Evolutionary conservation across 2,329 filamentous ascomycete species (phyloP), one percentile per base, ranked within the genome.

Genomic region (Ilyonectria sp.): DNA sequence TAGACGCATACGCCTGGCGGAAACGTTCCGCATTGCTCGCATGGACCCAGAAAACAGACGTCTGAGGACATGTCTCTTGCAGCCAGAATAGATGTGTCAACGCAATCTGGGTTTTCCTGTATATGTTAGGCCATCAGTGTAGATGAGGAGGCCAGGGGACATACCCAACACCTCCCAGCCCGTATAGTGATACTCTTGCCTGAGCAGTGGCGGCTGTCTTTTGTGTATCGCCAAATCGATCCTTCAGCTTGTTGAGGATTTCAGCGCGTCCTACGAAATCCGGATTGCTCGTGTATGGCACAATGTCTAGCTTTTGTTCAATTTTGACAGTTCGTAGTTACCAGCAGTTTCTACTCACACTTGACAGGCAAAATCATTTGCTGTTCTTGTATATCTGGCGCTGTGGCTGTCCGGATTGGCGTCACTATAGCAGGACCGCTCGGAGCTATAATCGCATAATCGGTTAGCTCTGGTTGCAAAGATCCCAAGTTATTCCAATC

Each of bases 31-130:
- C 54, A 17, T 60, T 79, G n/a, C 62, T 69, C 1, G 76, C 78
- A 68, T 79, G 74, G 11, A 80, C 65, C 78, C 78, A 80, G 52
- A 79, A 79, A 2, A 77, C 71, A 68, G 74, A 78, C 15, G 37
- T 19, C 17, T 35, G 11, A n/a, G 65, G 47, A 2, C 15, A 23
- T 21, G 21, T 50, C 17, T 63, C 40, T 44, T 46, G 46, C 8
- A 67, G 23, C 49, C 60, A 58, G 60, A 43, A 47, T 7, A 43
- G 21, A 55, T 63, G 59, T 10, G 55, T 55, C 8, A 67, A 77
- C 80, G 59, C 74, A 76, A 61, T 57, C 29, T 63, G 60, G 10
- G 49, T 52, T 31, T 52, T 52, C 3, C 26, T 52, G 17, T 4
- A 26, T 2, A 33, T 26, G 3, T 29, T 31, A 29, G 17, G 4